These are phyloP conservation scores for Clathrus columnatus DNA, from an alignment of 768 basidiomycete genomes.

Conservation along the genomic window DNA sequence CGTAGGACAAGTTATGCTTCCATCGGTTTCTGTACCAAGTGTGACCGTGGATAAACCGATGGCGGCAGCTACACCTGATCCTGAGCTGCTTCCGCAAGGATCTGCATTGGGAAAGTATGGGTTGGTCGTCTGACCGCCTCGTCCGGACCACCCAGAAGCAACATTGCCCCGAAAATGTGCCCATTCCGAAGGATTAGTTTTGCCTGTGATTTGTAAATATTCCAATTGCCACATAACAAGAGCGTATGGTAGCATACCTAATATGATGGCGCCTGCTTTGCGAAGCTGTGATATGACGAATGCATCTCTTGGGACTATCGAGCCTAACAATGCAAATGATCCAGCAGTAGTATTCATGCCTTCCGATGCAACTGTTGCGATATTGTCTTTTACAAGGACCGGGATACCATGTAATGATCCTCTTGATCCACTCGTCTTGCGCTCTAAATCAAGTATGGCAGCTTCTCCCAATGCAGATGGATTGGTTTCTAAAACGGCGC, in stretches of 20 bases:
- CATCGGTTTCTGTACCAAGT: constrained; percentile 41
- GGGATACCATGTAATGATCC: constrained; percentile 48
- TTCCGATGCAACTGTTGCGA: constrained; percentile 26
- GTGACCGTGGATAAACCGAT: constrained; percentile 36
- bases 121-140: constrained; percentile 35
- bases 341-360: constrained; percentile 19
- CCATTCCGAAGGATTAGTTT: constrained; percentile 37
- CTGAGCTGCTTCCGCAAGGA: constrained; percentile 34
- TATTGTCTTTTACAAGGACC: constrained; percentile 40
- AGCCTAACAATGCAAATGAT: constrained; percentile 25
- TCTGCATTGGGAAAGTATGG: constrained; percentile 36
- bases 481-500: constrained; percentile 52
- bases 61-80: constrained; percentile 32
- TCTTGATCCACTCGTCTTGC: constrained; percentile 33
- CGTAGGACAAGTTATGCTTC: constrained; percentile 37
- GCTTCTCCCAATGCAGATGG: constrained; percentile 45
- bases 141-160: constrained; percentile 36
- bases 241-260: constrained; percentile 12
- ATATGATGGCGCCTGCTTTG: constrained; percentile 28
- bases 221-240: not conserved
- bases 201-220: constrained; percentile 19
- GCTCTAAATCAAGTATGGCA: constrained; percentile 38
- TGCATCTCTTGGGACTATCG: constrained; percentile 26
- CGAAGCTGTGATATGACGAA: constrained; percentile 22
- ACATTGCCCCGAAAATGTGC: constrained; percentile 30